Base-by-base conservation (phyloP, 1,139 yeast genomes). In the Waltiozyma solani region DNA sequence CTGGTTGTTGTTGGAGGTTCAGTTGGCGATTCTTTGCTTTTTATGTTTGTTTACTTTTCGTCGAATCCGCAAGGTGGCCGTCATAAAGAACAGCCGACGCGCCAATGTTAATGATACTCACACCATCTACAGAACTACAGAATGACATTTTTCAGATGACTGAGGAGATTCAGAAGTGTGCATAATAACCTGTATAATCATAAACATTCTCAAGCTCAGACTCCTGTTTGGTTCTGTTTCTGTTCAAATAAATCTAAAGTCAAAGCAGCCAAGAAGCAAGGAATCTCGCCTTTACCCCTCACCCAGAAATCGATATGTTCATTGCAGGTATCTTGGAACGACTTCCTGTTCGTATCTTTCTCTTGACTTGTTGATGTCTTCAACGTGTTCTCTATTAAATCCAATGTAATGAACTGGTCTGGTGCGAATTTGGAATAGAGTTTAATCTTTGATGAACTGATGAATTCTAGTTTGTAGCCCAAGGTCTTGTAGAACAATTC, bases 211-310 rank as follows among this genome's bases (percentile, higher is more conserved):
- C n/a, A n/a, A n/a, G n/a, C n/a, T n/a, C n/a, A 21, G 23, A 7
- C 7, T 21, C 23, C 10, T 21, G 9, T 7, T 7, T 21, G 7
- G 23, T 21, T 21, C 10, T 21, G 23, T 21, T 10, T 21, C 10
- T 10, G 6, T 32, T 51, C 79, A 59, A 75, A 78, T 21, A 84
- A 59, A 49, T 73, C 79, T 41, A 86, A 62, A 38, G 78, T 83
- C 45, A 86, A 63, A 0, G 93, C 87, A 41, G 93, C 79, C 41
- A 87, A 62, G 51, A 86, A 81, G 49, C 94, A 82, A 0, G 94
- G 85, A 20, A 85, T 74, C 49, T 84, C 87, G 33, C 72, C 73
- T 44, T 76, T 71, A 37, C 80, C 83, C 36, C 68, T 68, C 3
- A 83, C 74, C 87, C 94, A 85, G 43, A 72, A 71, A 15, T 69